Conservation (phyloP, 2,329 filamentous ascomycete genomes). For the Macrophomina phaseolina region DNA sequence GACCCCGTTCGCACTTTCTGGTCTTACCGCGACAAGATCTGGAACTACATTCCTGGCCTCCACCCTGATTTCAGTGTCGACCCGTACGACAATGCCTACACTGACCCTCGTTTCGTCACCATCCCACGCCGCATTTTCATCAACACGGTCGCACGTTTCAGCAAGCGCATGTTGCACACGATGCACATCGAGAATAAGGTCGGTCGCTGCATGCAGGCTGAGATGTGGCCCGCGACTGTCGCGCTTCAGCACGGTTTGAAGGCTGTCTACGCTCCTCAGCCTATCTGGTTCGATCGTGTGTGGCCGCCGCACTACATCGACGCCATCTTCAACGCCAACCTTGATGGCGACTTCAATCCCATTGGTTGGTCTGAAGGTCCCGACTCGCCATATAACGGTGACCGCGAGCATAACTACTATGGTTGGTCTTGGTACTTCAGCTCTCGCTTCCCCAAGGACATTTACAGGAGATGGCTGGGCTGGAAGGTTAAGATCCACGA, state of each 20-base stretch:
- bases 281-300: slow-evolving; percentile 82
- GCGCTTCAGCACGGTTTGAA: slow-evolving; percentile 92
- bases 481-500: slow-evolving; percentile 79
- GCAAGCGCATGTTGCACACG: slow-evolving; percentile 74
- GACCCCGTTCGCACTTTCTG: slow-evolving; percentile 87
- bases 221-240: slow-evolving; percentile 93
- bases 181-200: slow-evolving; percentile 93
- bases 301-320: slow-evolving; percentile 85
- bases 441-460: slow-evolving; percentile 76
- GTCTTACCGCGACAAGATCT: slow-evolving; percentile 60
- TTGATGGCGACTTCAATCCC: slow-evolving; percentile 71
- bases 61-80: slow-evolving; percentile 89
- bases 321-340: slow-evolving; percentile 72
- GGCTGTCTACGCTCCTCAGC: slow-evolving; percentile 88
- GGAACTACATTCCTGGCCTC: slow-evolving; percentile 56
- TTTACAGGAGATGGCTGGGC: slow-evolving; percentile 88
- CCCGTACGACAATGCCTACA: slow-evolving; percentile 61
- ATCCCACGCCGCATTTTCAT: slow-evolving; percentile 81
- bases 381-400: slow-evolving; percentile 56
- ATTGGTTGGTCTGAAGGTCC: slow-evolving; percentile 51
- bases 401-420: slow-evolving; percentile 85
- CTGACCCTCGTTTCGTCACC: slow-evolving; percentile 53
- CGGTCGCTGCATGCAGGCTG: slow-evolving; percentile 89
- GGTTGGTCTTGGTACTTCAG: slow-evolving; percentile 94
- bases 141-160: slow-evolving; percentile 86